Conservation (phyloP, 139 green algal genomes). For the Chlorella sp. region DNA sequence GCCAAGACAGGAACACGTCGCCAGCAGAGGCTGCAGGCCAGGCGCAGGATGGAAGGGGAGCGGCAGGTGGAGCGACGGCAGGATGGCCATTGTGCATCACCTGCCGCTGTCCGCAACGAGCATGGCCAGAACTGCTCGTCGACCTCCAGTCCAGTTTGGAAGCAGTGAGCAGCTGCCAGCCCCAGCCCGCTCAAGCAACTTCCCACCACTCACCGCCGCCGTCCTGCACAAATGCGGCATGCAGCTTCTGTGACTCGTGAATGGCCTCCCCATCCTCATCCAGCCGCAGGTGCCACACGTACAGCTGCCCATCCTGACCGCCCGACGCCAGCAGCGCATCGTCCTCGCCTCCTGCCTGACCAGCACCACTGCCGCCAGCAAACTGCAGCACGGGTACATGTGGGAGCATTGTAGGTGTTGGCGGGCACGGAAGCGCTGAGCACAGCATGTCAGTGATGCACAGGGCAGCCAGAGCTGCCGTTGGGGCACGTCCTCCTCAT, state of each 20-base stretch:
- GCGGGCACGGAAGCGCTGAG: too few relatives aligned
- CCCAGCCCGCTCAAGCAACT: neutral
- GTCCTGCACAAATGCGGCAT: conserved; percentile 17
- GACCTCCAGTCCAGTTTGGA: conserved; percentile 53
- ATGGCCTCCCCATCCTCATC: conserved; percentile 33
- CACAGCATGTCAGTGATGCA: too few relatives aligned
- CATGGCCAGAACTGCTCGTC: neutral
- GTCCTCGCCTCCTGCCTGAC: neutral
- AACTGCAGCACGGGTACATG: conserved; percentile 15
- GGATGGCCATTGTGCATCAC: neutral
- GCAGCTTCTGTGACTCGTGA: conserved; percentile 44
- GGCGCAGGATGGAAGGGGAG: neutral
- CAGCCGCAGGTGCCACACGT: conserved; percentile 61
- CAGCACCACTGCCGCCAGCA: neutral
- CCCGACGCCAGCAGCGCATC: conserved; percentile 57
- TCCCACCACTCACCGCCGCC: neutral
- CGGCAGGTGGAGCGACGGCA: neutral
- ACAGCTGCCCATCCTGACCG: conserved; percentile 47
- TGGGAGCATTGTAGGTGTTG: too few relatives aligned
- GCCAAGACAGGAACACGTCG: conserved; percentile 23
- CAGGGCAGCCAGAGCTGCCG: too few relatives aligned
- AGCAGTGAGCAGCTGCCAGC: conserved; percentile 20
- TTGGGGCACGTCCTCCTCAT: too few relatives aligned
- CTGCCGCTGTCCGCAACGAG: neutral
- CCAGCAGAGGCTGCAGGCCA: neutral